A percentile compares a stretch with the other conserved stretches of the same genome.
These are phyloP conservation scores for Rhizomucor miehei DNA, from an alignment of 371 early-diverging fungal species.

Conservation along the genomic window DNA sequence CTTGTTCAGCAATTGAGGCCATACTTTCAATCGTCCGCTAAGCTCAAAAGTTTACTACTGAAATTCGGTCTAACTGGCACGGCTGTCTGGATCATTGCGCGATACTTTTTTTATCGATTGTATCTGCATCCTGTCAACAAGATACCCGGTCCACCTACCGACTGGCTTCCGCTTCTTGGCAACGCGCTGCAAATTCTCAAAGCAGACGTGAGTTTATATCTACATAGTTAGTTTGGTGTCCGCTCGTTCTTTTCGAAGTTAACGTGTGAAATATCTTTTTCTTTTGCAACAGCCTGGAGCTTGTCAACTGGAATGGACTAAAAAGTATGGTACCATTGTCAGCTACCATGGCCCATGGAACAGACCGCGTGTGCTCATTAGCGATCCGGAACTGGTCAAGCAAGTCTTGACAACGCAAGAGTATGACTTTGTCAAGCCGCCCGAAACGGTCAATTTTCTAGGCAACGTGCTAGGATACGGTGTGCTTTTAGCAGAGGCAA, in stretches of 20 bases:
- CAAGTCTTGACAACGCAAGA: slow-evolving; percentile 50
- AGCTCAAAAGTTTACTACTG: background rate
- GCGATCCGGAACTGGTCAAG: slow-evolving; percentile 50
- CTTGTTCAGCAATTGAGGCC: no score
- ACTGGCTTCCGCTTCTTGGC: slow-evolving; percentile 51
- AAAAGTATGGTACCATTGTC: slow-evolving; percentile 52
- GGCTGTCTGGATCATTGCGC: slow-evolving; percentile 3
- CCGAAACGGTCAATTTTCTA: slow-evolving; percentile 24
- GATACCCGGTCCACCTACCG: slow-evolving; percentile 58
- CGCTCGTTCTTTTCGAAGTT: no score
- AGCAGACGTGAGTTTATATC: slow-evolving; percentile 25
- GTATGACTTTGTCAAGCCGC: slow-evolving; percentile 53
- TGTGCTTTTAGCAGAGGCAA: slow-evolving; percentile 50
- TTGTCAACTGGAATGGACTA: slow-evolving; percentile 51
- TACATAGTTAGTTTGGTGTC: background rate
- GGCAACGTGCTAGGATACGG: slow-evolving; percentile 54
- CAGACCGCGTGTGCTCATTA: slow-evolving; percentile 35
- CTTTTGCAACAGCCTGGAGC: slow-evolving; percentile 39
- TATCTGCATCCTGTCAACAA: slow-evolving; percentile 47
- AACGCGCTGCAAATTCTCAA: slow-evolving; percentile 44
- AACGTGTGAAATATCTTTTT: background rate
- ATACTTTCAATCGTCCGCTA: background rate
- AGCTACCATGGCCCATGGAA: slow-evolving; percentile 51
- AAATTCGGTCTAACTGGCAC: slow-evolving; percentile 1
- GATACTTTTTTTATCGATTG: slow-evolving; percentile 37